Conservation (phyloP, 1,139 yeast species). For the Scheffersomyces stambukii region DNA sequence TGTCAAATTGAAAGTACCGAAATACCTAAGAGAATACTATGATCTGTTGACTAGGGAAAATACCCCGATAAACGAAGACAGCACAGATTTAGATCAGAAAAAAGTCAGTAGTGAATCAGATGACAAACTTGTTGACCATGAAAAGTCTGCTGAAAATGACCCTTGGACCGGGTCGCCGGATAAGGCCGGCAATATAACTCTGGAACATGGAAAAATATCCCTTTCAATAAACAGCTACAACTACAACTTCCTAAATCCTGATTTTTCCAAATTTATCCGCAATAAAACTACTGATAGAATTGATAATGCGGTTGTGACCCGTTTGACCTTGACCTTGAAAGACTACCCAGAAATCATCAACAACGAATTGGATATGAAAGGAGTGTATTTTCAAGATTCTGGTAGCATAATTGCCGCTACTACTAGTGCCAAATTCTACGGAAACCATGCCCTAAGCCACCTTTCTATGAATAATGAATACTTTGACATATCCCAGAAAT, state of each 20-base stretch:
- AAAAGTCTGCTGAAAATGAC: constrained; percentile 6
- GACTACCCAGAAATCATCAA: constrained; percentile 41
- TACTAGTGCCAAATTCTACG: constrained; percentile 69
- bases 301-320: constrained; percentile 30
- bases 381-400: constrained; percentile 65
- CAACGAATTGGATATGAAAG: constrained; percentile 49
- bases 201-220: constrained; percentile 22
- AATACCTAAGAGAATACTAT: constrained; percentile 35
- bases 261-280: constrained; percentile 13
- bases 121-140: too few relatives aligned
- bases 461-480: constrained; percentile 40
- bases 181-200: constrained; percentile 28
- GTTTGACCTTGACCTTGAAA: constrained; percentile 21
- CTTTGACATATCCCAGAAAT: constrained; percentile 37
- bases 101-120: too few relatives aligned
- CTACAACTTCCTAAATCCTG: constrained; percentile 21
- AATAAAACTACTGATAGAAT: constrained; percentile 14
- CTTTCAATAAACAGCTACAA: constrained; percentile 20
- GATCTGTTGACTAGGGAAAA: constrained; percentile 23
- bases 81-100: too few relatives aligned
- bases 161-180: constrained; percentile 4
- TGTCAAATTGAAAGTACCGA: constrained; percentile 33
- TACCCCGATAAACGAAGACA: constrained; percentile 15
- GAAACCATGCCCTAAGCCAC: constrained; percentile 58
- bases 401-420: constrained; percentile 68